These are phyloP conservation scores for Solanum hybrid DNA, from an alignment of 305 asterid species.

Conservation along the genomic window DNA sequence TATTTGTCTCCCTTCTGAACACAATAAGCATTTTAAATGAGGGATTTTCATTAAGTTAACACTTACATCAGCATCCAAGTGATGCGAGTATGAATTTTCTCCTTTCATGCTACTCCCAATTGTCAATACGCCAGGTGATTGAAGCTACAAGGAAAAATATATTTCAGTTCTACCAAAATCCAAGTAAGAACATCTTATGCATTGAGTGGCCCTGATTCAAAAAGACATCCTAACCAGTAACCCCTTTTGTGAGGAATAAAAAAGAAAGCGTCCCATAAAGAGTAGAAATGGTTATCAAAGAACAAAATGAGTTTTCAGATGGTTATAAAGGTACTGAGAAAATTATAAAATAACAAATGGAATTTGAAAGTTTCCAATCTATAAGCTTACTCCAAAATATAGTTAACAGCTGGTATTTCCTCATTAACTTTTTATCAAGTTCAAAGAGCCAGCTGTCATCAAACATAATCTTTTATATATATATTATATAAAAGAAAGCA, in stretches of 20 bases:
- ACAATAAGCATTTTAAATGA: not conserved
- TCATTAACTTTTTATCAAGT: not conserved
- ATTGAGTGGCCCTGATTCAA: not conserved
- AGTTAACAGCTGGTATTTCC: not conserved
- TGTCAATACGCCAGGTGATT: conserved; percentile 91
- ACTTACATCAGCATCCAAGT: conserved; percentile 87
- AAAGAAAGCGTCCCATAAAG: not conserved
- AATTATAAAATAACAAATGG: not conserved
- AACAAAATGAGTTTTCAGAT: not conserved
- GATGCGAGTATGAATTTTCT: conserved; percentile 95
- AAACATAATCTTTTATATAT: not conserved
- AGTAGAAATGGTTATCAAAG: not conserved
- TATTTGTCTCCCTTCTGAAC: not conserved
- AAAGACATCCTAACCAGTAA: not conserved
- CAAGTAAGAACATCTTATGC: not conserved
- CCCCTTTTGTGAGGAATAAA: not conserved
- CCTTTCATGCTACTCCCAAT: conserved; percentile 98
- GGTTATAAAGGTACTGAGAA: not conserved
- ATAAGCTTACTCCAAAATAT: not conserved
- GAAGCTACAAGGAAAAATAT: conserved; percentile 48
- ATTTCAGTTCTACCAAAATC: not conserved
- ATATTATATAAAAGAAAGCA: not conserved
- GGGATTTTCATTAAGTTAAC: not conserved
- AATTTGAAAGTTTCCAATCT: not conserved
- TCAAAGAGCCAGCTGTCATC: not conserved